phyloP scores from a whole-genome alignment of 1,284 basidiomycete species.

The Papiliotrema nemorosa region DNA sequence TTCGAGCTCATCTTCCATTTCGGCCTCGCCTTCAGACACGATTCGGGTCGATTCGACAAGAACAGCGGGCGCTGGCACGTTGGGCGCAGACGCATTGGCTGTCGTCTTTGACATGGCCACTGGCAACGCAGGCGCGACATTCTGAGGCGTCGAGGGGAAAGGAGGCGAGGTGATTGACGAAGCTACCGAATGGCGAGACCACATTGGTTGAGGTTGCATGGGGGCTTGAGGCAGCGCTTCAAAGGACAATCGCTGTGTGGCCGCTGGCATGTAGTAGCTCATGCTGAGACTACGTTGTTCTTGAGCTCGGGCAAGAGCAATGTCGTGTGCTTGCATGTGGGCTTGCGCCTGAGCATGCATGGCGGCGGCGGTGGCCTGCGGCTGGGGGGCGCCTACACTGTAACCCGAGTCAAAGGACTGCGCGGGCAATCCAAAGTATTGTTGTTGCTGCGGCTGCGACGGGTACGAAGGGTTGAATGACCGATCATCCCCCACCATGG shows the following conservation, averaged over 20 bases:
- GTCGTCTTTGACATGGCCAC: background rate
- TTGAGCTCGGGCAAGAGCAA: conserved; percentile 18
- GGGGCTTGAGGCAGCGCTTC: background rate
- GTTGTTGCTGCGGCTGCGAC: background rate
- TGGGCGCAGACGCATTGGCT: conserved; percentile 1
- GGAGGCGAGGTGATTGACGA: conserved; percentile 4
- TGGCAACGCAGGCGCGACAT: background rate
- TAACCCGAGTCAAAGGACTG: background rate
- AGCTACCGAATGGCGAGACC: conserved; percentile 1
- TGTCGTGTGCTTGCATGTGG: conserved; percentile 32
- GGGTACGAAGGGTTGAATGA: conserved; percentile 1
- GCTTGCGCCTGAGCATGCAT: conserved; percentile 31
- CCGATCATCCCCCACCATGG: conserved; percentile 13
- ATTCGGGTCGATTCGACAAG: background rate
- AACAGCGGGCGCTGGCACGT: background rate
- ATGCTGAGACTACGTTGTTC: conserved; percentile 16
- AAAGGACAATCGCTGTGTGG: conserved; percentile 4
- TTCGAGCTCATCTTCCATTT: conserved; percentile 16
- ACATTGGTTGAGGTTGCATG: conserved; percentile 5
- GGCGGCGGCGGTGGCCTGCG: conserved; percentile 5
- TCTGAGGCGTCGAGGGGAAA: conserved; percentile 9
- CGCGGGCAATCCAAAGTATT: conserved; percentile 1
- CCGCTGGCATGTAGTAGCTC: conserved; percentile 23
- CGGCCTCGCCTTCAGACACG: conserved; percentile 15
- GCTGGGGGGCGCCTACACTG: conserved; percentile 4